Conservation (phyloP, 2,329 filamentous ascomycete genomes). For the Penicillium expansum region DNA sequence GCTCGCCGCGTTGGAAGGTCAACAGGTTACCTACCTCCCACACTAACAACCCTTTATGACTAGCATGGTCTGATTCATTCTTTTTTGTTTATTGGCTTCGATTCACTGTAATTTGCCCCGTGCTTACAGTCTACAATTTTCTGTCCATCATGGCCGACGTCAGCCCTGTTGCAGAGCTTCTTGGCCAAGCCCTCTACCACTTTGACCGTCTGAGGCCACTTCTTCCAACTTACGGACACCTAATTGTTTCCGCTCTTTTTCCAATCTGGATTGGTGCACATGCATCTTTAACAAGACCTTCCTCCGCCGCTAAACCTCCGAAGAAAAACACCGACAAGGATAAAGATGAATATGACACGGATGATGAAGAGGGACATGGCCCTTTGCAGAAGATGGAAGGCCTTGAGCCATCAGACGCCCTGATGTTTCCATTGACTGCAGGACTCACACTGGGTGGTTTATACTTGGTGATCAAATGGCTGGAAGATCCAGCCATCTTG, state of each 20-base stretch:
- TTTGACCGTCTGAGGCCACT: constrained; percentile 45
- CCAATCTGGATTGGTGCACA: constrained; percentile 84
- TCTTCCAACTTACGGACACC: constrained; percentile 58
- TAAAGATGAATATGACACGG: constrained; percentile 32
- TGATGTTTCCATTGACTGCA: constrained; percentile 79
- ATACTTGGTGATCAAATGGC: constrained; percentile 86
- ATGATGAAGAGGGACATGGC: constrained; percentile 53
- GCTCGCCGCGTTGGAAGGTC: constrained; percentile 13
- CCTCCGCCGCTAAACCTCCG: constrained; percentile 67
- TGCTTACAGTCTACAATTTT: not conserved
- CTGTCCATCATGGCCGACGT: constrained; percentile 32
- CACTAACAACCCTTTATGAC: not conserved
- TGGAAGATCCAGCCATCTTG: constrained; percentile 74
- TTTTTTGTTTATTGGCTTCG: not conserved
- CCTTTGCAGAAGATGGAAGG: constrained; percentile 62
- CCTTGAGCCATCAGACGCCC: constrained; percentile 72
- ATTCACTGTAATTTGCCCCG: not conserved
- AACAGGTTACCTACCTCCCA: constrained; percentile 10
- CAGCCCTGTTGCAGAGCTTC: constrained; percentile 38
- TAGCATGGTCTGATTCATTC: constrained; percentile 17
- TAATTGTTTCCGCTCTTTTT: constrained; percentile 68
- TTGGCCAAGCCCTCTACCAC: constrained; percentile 45
- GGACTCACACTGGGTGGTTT: constrained; percentile 68
- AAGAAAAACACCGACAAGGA: constrained; percentile 46
- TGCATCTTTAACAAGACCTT: constrained; percentile 77